Evolutionary conservation across 2,329 filamentous ascomycete species (phyloP), one percentile per base, ranked within the genome.

Genomic region (Aspergillus novoparasiticus): DNA sequence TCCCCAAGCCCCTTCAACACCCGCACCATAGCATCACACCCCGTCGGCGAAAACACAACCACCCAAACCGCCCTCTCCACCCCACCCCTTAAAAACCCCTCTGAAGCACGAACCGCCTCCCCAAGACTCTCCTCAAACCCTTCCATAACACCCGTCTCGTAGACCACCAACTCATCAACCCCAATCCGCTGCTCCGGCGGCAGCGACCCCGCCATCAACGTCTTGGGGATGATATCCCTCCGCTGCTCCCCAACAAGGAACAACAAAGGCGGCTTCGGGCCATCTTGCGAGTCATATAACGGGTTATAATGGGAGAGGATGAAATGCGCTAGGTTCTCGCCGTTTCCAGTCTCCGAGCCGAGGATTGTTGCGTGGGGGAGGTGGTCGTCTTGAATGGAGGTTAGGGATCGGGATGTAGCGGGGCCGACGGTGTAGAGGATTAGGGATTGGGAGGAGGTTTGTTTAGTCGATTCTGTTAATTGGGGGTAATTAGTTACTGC

Each of bases 201-300:
- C 10, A 93, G 78, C 0, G 74, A 70, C 0, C 81, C 73, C 45
- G 86, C 84, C 82, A 89, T 91, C 43, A 98, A 81, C 1, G 87
- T 92, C 70, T 86, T 91, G 1, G 95, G 94, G 66, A 99, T 97
- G 68, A 97, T 88, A 75, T 98, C 95, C 51, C 95, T 83, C 60
- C 93, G 86, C 74, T 94, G 91, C 75, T 97, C 94, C 23, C 95
- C 95, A 0, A 96, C 93, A 16, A 96, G 85, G 76, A 98, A 99
- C 1, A 98, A 80, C 6, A 98, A 76, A 0, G 90, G 85, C 0
- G 85, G 88, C 51, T 70, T 57, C 75, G 75, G 41, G n/a, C 6
- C 19, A 19, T 23, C 3, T 36, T 11, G 5, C 45, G 43, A 6
- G 21, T 28, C 45, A 53, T 68, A 60, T 0, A 82, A 65, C 9